Conservation (phyloP, 139 green algal species). For the Dunaliella sp. region DNA sequence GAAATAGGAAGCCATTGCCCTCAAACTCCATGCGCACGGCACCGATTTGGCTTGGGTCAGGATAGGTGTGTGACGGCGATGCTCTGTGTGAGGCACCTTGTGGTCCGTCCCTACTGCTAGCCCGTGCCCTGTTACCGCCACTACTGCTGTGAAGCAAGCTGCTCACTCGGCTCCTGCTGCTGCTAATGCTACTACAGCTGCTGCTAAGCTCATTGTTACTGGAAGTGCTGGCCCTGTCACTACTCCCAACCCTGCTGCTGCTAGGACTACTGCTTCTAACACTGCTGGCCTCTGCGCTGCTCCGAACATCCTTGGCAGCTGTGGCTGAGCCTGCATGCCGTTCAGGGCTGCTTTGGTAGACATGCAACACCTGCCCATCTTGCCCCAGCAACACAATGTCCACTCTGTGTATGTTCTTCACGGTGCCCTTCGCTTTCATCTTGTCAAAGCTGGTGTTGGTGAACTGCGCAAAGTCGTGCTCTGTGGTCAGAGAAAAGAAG, state of each 20-base stretch:
- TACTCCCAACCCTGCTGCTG: not conserved
- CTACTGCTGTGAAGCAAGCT: not conserved
- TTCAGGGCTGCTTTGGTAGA: not conserved
- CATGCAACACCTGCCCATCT: not conserved
- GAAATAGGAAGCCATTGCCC: not conserved
- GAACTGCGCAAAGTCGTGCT: constrained; percentile 68
- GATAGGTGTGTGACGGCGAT: not conserved
- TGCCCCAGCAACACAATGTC: not conserved
- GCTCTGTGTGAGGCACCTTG: not conserved
- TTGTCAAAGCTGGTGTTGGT: constrained; percentile 30
- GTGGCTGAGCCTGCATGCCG: not conserved
- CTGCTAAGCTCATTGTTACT: not conserved
- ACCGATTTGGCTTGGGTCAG: not conserved
- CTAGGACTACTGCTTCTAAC: not conserved
- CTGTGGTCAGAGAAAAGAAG: not conserved
- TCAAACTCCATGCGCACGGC: not conserved
- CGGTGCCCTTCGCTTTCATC: not conserved
- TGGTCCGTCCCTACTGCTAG: not conserved
- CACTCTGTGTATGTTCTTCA: not conserved
- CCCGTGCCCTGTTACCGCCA: not conserved
- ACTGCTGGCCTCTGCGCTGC: not conserved
- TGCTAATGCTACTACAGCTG: not conserved
- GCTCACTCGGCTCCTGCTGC: not conserved
- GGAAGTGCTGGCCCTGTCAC: not conserved
- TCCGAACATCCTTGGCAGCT: not conserved